Evolutionary conservation across 768 basidiomycete genomes (phyloP).

Genomic region (Favolaschia claudopus): DNA sequence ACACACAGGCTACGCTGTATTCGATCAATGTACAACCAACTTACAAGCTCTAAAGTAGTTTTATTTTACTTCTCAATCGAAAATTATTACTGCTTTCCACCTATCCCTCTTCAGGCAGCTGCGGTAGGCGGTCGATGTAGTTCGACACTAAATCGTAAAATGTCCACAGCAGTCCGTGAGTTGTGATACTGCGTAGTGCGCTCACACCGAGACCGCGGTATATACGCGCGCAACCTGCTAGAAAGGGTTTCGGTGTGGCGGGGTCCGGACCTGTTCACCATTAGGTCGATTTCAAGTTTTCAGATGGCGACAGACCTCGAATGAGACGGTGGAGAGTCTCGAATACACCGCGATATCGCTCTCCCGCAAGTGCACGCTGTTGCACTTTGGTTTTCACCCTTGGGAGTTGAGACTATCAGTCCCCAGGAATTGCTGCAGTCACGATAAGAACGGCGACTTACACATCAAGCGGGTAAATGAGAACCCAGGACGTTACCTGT

Average conservation of each 20-base stretch:
- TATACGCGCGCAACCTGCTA: conserved; percentile 81
- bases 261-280: conserved; percentile 74
- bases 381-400: conserved; percentile 97
- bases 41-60: conserved; percentile 24
- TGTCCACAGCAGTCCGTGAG: conserved; percentile 94
- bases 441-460: conserved; percentile 44
- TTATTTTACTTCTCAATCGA: background rate
- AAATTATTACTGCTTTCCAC: background rate
- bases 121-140: conserved; percentile 72
- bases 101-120: conserved; percentile 16
- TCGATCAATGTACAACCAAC: conserved; percentile 7
- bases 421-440: background rate
- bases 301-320: conserved; percentile 61
- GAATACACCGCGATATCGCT: conserved; percentile 70
- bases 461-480: conserved; percentile 96
- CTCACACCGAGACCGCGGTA: conserved; percentile 96
- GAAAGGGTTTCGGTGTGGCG: conserved; percentile 74
- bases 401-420: conserved; percentile 21
- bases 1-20: background rate
- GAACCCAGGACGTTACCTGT: conserved; percentile 80
- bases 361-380: conserved; percentile 86
- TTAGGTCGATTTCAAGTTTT: background rate
- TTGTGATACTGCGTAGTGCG: conserved; percentile 89
- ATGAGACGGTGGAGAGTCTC: conserved; percentile 83
- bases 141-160: conserved; percentile 83